Evolutionary conservation across 2,329 filamentous ascomycete genomes (phyloP).

Genomic region (Fusarium sp.): DNA sequence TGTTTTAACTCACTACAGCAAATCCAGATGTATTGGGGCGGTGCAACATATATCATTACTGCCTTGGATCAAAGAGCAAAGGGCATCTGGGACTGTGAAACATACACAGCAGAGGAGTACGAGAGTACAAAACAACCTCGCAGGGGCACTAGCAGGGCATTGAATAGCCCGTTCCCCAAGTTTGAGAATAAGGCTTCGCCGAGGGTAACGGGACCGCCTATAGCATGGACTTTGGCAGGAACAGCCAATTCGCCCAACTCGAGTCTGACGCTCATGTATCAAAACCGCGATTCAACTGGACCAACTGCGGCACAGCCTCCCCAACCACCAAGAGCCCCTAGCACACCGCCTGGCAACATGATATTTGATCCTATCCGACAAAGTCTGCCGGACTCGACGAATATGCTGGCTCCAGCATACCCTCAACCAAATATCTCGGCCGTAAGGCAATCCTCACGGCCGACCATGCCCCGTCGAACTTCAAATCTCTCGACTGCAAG

Average conservation of each 20-base stretch:
- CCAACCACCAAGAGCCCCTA: slow-evolving; percentile 49
- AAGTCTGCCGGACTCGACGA: slow-evolving; percentile 60
- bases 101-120: slow-evolving; percentile 77
- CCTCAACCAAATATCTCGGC: slow-evolving; percentile 62
- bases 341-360: slow-evolving; percentile 67
- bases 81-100: slow-evolving; percentile 82
- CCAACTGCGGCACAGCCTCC: slow-evolving; percentile 17
- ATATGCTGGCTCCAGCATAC: slow-evolving; percentile 62
- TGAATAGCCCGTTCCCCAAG: slow-evolving; percentile 56
- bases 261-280: slow-evolving; percentile 83
- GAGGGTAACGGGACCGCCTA: slow-evolving; percentile 59
- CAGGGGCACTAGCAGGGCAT: slow-evolving; percentile 51
- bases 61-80: slow-evolving; percentile 89
- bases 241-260: slow-evolving; percentile 87
- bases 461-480: slow-evolving; percentile 42
- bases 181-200: slow-evolving; percentile 62
- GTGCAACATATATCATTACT: slow-evolving; percentile 86
- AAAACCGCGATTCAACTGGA: slow-evolving; percentile 55
- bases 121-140: slow-evolving; percentile 72
- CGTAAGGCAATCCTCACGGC: slow-evolving; percentile 57
- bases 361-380: slow-evolving; percentile 70
- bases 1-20: slow-evolving; percentile 87
- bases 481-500: slow-evolving; percentile 38
- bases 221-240: slow-evolving; percentile 89
- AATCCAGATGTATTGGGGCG: slow-evolving; percentile 86